Evolutionary conservation across 1,284 basidiomycete species (phyloP).

Genomic region (Cryptococcus maquisensis): DNA sequence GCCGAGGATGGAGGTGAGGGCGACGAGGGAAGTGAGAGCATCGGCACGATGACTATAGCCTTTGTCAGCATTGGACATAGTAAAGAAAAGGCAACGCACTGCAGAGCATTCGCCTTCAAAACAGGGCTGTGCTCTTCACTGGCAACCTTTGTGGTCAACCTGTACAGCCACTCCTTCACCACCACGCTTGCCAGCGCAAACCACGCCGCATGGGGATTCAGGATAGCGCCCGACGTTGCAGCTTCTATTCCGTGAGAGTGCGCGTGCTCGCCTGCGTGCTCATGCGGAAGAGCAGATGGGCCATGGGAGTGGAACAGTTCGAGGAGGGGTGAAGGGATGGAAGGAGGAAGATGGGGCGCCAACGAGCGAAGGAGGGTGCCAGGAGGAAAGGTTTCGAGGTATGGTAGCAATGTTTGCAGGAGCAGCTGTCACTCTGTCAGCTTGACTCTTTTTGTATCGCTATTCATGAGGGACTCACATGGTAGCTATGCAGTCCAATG

Average conservation of each 20-base stretch:
- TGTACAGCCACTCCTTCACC: conserved; percentile 89
- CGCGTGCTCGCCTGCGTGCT: conserved; percentile 19
- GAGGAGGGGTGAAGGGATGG: conserved; percentile 46
- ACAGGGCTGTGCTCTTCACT: conserved; percentile 86
- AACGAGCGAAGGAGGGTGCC: conserved; percentile 36
- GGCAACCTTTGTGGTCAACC: conserved; percentile 80
- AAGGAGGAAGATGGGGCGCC: conserved; percentile 36
- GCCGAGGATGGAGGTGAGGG: conserved; percentile 82
- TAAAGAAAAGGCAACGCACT: conserved; percentile 29
- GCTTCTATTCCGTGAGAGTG: conserved; percentile 15
- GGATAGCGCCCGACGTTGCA: conserved; percentile 38
- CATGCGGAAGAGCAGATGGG: conserved; percentile 43
- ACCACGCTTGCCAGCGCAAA: conserved; percentile 78
- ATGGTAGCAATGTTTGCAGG: conserved; percentile 46
- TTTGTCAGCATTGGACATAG: background rate
- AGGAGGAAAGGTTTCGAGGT: conserved; percentile 47
- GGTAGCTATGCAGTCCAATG: conserved; percentile 89
- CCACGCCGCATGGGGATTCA: conserved; percentile 96
- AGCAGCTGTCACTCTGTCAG: conserved; percentile 28
- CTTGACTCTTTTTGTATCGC: background rate
- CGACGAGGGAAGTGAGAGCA: conserved; percentile 82
- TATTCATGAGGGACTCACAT: conserved; percentile 24
- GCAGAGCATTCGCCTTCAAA: conserved; percentile 79
- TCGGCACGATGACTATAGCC: conserved; percentile 81
- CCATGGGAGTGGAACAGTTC: conserved; percentile 49